Base-by-base conservation (phyloP, 192 early-diverging fungal species). In the Gigaspora rosea region DNA sequence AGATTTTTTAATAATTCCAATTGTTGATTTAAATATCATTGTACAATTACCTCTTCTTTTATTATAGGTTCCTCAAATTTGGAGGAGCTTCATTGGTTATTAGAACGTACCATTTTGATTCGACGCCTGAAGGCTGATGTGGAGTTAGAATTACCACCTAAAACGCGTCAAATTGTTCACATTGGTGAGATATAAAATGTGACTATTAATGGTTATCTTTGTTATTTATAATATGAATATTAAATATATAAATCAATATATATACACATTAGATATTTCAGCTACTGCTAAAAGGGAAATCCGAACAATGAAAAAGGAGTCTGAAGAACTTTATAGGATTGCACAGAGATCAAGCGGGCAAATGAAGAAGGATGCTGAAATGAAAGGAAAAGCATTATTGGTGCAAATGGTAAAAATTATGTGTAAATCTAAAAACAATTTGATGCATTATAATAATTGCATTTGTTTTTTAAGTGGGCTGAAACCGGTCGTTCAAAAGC, bases 61-160 rank as follows among this genome's bases (percentile, higher is more conserved):
- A 16, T 61, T 61, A 8, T 62, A 77, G 85, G 85, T 50, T 36
- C 71, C 27, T 73, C 64, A 27, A 87, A 87, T 69, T 78, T 82
- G 12, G 18, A 15, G 20, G 86, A 87, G 76, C 78, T 87, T 13
- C 48, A 87, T 66, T 84, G 69, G 66, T 47, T 86, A 32, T 70
- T 87, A 36, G 69, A 77, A 32, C 47, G 33, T n/a, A 86, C 86
- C 0, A 74, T 87, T 65, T 66, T 87, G 59, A 84, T 87, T 15
- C 79, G 86, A 32, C 73, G 86, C 5, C 74, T 85, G 4, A 87
- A 87, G 54, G 57, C 81, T 4, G 82, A 87, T 46, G 86, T 87
- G 12, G 73, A 83, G 12, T 58, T 75, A 12, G 75, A 85, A 56
- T 73, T 87, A 32, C 85, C 86, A 3, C 15, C 47, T 16, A 87